Conservation (phyloP, 768 basidiomycete genomes). For the Tricholoma flavovirens region DNA sequence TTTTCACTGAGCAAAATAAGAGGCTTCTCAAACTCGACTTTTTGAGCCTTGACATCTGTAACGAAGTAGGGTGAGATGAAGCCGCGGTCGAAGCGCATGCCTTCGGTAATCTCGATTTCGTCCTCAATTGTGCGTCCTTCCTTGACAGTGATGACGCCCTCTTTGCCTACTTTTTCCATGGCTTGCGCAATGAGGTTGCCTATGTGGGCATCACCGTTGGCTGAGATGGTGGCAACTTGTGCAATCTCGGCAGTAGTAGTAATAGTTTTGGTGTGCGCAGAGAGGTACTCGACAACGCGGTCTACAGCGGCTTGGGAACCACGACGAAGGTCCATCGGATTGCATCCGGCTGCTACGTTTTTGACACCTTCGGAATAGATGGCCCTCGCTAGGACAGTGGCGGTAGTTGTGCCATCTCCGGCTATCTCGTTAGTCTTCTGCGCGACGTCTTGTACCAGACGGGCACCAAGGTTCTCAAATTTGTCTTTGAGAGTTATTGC, state of each 20-base stretch:
- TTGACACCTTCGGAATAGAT: constrained; percentile 99
- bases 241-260: constrained; percentile 98
- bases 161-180: constrained; percentile 99
- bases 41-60: constrained; percentile 95
- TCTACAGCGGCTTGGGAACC: constrained; percentile 96
- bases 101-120: constrained; percentile 98
- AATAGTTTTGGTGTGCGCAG: constrained; percentile 85
- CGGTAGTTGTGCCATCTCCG: constrained; percentile 97
- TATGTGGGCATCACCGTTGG: constrained; percentile 78
- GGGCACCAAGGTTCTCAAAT: constrained; percentile 97
- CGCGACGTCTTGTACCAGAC: constrained; percentile 93
- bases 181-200: constrained; percentile 95
- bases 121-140: constrained; percentile 98
- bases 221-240: constrained; percentile 95
- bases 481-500: constrained; percentile 92
- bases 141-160: constrained; percentile 99
- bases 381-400: constrained; percentile 93
- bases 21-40: constrained; percentile 96
- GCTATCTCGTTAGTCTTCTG: constrained; percentile 96
- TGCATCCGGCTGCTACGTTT: constrained; percentile 98
- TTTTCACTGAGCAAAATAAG: constrained; percentile 91
- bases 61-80: constrained; percentile 98
- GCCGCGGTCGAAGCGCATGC: constrained; percentile 99
- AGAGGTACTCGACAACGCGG: constrained; percentile 87
- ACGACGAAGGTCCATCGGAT: constrained; percentile 99